Base-by-base conservation (phyloP, 495 filamentous ascomycete species). In the Cairneyella variabilis region DNA sequence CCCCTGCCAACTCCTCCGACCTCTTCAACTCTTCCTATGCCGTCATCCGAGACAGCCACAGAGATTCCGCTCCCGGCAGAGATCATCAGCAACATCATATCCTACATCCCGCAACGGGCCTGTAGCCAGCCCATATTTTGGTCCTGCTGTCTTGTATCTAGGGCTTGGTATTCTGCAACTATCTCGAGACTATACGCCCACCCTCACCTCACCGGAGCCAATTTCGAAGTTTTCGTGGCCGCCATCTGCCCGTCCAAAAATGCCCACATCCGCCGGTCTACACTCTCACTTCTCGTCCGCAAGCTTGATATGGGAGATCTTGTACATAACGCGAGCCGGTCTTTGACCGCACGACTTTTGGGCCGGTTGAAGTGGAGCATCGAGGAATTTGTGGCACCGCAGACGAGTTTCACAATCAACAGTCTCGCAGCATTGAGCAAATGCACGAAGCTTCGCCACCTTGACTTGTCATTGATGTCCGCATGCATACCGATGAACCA, bases 301-400 rank as follows among this genome's bases (percentile, higher is more conserved):
- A 57, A 57, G 6, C 71, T 90, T 6, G 73, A 87, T 60, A 75
- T 90, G 64, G 71, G 71, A 21, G 43, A 60, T 27, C 71, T 89
- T 37, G 77, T 87, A 4, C 83, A 90, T 57, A 80, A 89, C 60
- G 76, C 83, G 22, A 77, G 76, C 38, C 80, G 81, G 51, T 85
- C 81, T 46, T 63, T 79, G 20, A 88, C 84, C 1, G 83, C 85
- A 17, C 72, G 84, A 32, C 64, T 90, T 11, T 61, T 90, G 17
- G 78, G 79, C 3, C 66, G 82, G 17, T 70, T 81, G 10, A 84
- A 85, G 49, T 66, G 61, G 18, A 75, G 70, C 17, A 65, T 90
- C 8, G 76, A 82, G 41, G 68, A 69, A 26, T 86, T 90, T 59
- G 66, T 80, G 28, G 86, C 86, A 12, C 86, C 86, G 0, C 81